Conservation (phyloP, 495 filamentous ascomycete genomes). For the Neurospora sp. region DNA sequence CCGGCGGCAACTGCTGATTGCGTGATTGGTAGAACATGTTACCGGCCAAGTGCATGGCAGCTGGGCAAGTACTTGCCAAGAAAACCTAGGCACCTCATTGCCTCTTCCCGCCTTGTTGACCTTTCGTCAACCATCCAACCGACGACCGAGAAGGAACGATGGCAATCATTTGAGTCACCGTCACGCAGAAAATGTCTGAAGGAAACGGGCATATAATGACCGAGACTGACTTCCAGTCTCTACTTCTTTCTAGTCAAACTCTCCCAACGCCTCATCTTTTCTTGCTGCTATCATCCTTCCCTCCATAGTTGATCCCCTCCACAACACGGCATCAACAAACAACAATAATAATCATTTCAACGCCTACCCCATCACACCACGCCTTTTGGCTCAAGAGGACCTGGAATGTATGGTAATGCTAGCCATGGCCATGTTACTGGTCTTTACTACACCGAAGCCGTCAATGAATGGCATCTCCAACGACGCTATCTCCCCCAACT, state of each 20-base stretch:
- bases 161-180: background rate
- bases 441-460: conserved; percentile 13
- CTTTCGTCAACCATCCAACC: background rate
- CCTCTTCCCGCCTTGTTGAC: background rate
- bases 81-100: background rate
- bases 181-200: background rate
- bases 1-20: background rate
- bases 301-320: background rate
- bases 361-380: background rate
- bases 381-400: background rate
- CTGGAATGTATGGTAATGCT: background rate
- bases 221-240: background rate
- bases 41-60: background rate
- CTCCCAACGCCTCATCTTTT: background rate
- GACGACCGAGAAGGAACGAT: background rate
- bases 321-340: background rate
- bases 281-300: background rate
- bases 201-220: background rate
- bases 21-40: background rate
- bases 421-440: conserved; percentile 13
- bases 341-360: background rate
- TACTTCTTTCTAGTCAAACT: background rate
- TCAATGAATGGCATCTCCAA: background rate
- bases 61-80: background rate
- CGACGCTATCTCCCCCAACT: conserved; percentile 44